Percentiles rank a stretch among this genome's conserved stretches.
These are phyloP conservation scores for Hysterangium stoloniferum DNA, from an alignment of 768 basidiomycete species.

Conservation along the genomic window DNA sequence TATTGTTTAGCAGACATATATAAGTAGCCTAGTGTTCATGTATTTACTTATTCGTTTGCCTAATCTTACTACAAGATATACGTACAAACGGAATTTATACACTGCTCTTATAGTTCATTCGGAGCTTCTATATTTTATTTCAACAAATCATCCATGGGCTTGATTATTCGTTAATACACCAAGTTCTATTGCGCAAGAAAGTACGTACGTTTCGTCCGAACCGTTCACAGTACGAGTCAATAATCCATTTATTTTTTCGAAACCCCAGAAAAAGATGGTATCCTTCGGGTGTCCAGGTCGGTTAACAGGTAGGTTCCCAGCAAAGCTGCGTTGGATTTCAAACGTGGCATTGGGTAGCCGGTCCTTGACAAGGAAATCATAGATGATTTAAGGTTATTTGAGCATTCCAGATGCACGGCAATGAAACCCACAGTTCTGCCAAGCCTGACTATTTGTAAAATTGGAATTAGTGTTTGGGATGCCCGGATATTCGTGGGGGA, in stretches of 20 bases:
- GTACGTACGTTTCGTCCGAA: neutral
- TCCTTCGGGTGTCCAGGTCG: constrained; percentile 23
- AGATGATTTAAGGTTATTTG: neutral
- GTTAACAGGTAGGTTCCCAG: constrained; percentile 24
- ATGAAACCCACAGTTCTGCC: constrained; percentile 9
- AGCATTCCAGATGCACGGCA: too few species aligned
- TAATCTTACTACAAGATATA: too few species aligned
- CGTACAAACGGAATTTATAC: too few species aligned
- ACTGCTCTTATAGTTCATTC: too few species aligned
- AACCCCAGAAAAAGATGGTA: constrained; percentile 27
- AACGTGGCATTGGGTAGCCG: constrained; percentile 22
- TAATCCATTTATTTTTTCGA: constrained; percentile 20
- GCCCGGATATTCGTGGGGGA: constrained; percentile 4
- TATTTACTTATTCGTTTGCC: too few species aligned
- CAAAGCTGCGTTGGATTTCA: constrained; percentile 20
- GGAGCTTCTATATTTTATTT: too few species aligned
- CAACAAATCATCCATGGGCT: constrained; percentile 17
- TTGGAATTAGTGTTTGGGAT: constrained; percentile 3
- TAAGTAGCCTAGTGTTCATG: too few species aligned
- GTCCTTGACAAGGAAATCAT: constrained; percentile 21
- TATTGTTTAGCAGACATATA: too few species aligned
- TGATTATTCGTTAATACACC: too few species aligned
- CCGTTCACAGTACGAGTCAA: constrained; percentile 3
- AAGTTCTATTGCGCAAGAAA: too few species aligned
- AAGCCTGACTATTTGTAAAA: constrained; percentile 1